These are phyloP conservation scores for Picochlorum sp. DNA, from an alignment of 139 green algal genomes.

Conservation along the genomic window DNA sequence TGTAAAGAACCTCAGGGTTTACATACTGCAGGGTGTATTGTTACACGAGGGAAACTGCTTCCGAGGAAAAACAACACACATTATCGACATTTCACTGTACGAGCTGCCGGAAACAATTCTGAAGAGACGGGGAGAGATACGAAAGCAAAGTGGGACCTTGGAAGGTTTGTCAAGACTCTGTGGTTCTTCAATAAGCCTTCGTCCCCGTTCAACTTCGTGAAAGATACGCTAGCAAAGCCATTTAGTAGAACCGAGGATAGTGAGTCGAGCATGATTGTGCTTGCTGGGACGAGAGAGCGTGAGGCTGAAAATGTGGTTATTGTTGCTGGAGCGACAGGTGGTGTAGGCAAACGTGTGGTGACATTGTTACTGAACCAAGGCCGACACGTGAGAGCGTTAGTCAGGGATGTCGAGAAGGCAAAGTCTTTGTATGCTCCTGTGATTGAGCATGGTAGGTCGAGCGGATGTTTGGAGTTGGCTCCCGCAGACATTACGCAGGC, in stretches of 20 bases:
- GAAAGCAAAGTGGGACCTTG: slow-evolving; percentile 55
- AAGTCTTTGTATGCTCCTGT: slow-evolving; percentile 23
- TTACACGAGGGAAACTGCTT: no score
- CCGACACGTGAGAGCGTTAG: slow-evolving; percentile 60
- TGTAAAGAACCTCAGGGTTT: no score
- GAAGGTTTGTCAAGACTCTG: slow-evolving; percentile 64
- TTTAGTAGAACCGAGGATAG: slow-evolving; percentile 9
- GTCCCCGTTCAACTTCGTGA: slow-evolving; percentile 16
- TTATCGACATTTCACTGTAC: no score
- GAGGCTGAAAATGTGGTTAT: slow-evolving; percentile 11
- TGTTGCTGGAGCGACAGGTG: slow-evolving; percentile 64
- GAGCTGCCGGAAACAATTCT: no score
- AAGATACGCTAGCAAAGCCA: slow-evolving; percentile 13
- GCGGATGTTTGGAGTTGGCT: slow-evolving; percentile 61
- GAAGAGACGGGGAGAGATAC: no score
- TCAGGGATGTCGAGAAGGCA: slow-evolving; percentile 56
- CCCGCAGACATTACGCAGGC: slow-evolving; percentile 67
- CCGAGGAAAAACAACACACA: no score
- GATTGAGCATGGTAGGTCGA: slow-evolving; percentile 34
- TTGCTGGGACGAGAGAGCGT: not conserved
- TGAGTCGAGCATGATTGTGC: not conserved
- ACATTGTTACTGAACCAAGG: slow-evolving; percentile 50
- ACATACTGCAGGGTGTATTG: no score
- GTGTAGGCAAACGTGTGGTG: slow-evolving; percentile 74
- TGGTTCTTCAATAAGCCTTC: slow-evolving; percentile 68